Evolutionary conservation across 2,329 filamentous ascomycete species (phyloP).

Genomic region (Tolypocladium inflatum): DNA sequence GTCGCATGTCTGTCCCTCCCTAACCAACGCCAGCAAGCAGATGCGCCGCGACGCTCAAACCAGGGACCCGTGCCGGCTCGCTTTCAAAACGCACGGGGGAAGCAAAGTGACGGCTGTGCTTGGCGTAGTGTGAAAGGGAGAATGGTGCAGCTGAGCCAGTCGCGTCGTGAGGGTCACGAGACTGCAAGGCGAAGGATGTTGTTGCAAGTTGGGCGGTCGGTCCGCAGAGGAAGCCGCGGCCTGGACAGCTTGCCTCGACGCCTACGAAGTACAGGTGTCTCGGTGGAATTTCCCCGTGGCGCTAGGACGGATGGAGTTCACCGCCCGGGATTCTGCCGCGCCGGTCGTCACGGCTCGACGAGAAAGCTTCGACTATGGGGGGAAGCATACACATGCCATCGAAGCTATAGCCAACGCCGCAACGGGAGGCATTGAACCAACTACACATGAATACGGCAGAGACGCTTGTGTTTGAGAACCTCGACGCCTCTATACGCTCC

Average conservation of each 20-base stretch:
- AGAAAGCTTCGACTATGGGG: not conserved
- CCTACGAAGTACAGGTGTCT: not conserved
- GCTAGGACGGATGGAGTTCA: not conserved
- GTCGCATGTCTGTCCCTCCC: not conserved
- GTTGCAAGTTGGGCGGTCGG: not conserved
- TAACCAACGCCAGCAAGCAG: not conserved
- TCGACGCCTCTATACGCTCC: not conserved
- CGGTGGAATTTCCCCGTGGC: not conserved
- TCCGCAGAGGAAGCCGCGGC: not conserved
- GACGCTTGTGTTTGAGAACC: too few species aligned
- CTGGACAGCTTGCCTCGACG: not conserved
- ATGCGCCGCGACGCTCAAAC: not conserved
- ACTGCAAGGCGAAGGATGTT: not conserved
- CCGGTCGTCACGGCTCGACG: not conserved
- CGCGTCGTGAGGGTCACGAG: not conserved
- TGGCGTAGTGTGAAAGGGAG: not conserved
- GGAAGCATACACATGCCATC: not conserved
- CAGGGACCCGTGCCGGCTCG: not conserved
- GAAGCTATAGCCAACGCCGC: not conserved
- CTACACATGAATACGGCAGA: not conserved
- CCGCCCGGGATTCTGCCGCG: not conserved
- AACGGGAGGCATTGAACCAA: not conserved
- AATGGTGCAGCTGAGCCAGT: not conserved
- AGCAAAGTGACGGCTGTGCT: not conserved
- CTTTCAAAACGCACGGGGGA: not conserved